phyloP scores from a whole-genome alignment of 345 rosid species.

The Sonneratia alba region DNA sequence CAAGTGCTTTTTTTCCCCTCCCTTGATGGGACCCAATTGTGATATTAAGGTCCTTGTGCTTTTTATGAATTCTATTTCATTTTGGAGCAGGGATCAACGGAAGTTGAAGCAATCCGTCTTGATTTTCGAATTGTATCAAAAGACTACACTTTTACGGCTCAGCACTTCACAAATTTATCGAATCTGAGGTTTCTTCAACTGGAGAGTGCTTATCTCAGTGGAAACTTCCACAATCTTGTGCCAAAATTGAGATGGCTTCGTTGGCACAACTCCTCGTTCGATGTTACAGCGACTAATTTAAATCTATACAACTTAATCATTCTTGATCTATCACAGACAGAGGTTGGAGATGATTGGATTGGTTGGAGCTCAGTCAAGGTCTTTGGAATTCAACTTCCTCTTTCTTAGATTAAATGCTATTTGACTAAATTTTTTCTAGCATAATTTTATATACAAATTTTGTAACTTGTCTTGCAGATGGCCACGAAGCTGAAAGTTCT shows the following conservation, averaged over 20 bases:
- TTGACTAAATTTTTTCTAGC: neutral
- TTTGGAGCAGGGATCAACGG: conserved; percentile 1
- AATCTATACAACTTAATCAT: neutral
- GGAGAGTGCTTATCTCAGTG: neutral
- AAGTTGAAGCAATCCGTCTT: neutral
- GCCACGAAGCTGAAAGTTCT: conserved; percentile 6
- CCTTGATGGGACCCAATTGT: neutral
- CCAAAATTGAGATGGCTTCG: conserved; percentile 8
- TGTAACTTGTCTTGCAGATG: neutral
- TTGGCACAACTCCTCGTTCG: neutral
- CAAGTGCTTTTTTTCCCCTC: neutral
- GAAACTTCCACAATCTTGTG: neutral
- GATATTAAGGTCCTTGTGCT: neutral
- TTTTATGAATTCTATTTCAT: neutral
- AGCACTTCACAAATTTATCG: neutral
- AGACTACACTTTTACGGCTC: neutral
- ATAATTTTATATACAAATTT: neutral
- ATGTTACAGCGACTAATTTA: neutral
- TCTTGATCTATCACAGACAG: conserved; percentile 5
- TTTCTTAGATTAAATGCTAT: neutral
- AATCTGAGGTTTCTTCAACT: neutral
- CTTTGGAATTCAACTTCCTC: too few species aligned
- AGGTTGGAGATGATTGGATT: neutral
- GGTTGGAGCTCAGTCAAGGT: conserved; percentile 1
- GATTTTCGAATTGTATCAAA: neutral